Conservation (phyloP, 805 yeast species). For the Barnettozyma vustinii region DNA sequence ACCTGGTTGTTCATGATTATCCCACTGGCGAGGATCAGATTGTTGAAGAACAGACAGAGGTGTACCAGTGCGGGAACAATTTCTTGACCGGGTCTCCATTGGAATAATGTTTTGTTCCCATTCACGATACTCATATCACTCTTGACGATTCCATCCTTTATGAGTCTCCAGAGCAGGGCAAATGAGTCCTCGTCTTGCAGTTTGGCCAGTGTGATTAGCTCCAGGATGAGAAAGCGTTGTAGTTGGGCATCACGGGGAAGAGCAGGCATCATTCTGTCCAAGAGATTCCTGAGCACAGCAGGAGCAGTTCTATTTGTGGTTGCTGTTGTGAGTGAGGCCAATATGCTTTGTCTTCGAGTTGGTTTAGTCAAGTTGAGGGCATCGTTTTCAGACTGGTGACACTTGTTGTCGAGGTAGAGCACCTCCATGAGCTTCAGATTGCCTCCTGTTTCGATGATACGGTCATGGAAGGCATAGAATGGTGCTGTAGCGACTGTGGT, state of each 20-base stretch:
- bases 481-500: not conserved
- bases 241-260: not conserved
- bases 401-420: slow-evolving; percentile 1
- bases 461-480: not conserved
- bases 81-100: not conserved
- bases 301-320: not conserved
- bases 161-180: not conserved
- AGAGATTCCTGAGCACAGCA: slow-evolving; percentile 4
- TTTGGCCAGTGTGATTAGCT: slow-evolving; percentile 4
- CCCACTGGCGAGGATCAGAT: not conserved
- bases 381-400: not conserved
- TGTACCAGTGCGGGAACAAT: not conserved
- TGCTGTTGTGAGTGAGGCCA: not conserved
- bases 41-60: not conserved
- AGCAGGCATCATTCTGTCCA: not conserved
- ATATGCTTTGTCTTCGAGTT: not conserved
- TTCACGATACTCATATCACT: not conserved
- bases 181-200: not conserved
- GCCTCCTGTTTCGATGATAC: slow-evolving; percentile 11
- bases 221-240: slow-evolving; percentile 4
- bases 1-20: not conserved
- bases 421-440: slow-evolving; percentile 8
- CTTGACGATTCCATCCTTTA: not conserved
- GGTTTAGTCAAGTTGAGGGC: not conserved
- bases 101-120: not conserved